Percentiles rank a stretch among this genome's conserved stretches.
Conservation (phyloP, 495 filamentous ascomycete genomes). For the Mycothermus thermophilus region DNA sequence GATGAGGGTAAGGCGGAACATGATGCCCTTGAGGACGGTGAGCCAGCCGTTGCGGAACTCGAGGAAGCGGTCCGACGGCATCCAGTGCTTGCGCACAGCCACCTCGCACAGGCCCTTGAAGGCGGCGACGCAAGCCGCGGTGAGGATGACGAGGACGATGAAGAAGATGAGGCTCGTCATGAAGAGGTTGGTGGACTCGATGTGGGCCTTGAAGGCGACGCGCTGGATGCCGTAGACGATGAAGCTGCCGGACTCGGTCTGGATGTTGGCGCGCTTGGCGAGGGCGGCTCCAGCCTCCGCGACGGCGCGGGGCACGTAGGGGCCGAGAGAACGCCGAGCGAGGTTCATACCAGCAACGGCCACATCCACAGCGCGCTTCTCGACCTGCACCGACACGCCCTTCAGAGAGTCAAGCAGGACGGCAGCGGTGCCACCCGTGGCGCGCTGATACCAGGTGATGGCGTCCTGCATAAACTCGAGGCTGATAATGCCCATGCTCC, state of each 20-base stretch:
- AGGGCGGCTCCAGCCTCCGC: too few relatives aligned
- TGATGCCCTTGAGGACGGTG: constrained; percentile 50
- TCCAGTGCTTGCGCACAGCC: constrained; percentile 56
- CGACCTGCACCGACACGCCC: constrained; percentile 70
- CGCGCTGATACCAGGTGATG: constrained; percentile 91
- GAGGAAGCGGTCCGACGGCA: constrained; percentile 77
- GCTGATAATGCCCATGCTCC: constrained; percentile 94
- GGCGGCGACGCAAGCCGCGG: constrained; percentile 55
- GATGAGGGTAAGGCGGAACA: constrained; percentile 87
- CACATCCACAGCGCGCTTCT: constrained; percentile 50
- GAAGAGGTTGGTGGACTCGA: constrained; percentile 91
- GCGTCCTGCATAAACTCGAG: constrained; percentile 78
- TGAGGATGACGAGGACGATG: constrained; percentile 60
- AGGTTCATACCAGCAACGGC: too few relatives aligned
- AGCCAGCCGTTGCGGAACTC: constrained; percentile 87
- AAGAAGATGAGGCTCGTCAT: constrained; percentile 86
- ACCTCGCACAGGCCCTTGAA: constrained; percentile 67
- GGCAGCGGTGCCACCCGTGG: constrained; percentile 80
- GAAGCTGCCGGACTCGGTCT: constrained; percentile 40
- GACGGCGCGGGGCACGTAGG: too few relatives aligned
- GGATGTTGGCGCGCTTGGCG: constrained; percentile 33
- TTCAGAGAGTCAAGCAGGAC: constrained; percentile 62
- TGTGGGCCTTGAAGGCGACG: constrained; percentile 71
- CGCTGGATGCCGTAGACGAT: constrained; percentile 81
- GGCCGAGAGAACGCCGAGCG: too few relatives aligned